phyloP scores from a whole-genome alignment of 768 basidiomycete genomes.

The Cystobasidiopsis lactophilus region DNA sequence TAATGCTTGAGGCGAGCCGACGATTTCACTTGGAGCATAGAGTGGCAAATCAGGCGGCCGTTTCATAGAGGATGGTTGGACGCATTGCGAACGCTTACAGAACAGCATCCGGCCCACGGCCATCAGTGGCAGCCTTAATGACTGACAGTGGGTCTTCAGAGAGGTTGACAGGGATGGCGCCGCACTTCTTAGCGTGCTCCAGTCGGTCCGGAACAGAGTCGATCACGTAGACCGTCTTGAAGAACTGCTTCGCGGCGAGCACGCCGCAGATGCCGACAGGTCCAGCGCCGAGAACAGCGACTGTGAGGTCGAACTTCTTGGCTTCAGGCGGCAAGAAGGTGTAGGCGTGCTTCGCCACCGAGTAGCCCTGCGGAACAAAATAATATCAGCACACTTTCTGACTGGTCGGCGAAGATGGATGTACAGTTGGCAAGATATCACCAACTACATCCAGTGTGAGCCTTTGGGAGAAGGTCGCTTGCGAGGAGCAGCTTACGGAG shows the following conservation, averaged over 20 bases:
- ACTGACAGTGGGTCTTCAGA: constrained; percentile 11
- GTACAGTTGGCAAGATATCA: constrained; percentile 24
- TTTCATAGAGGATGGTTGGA: not conserved
- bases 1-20: not conserved
- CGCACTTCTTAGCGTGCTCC: constrained; percentile 22
- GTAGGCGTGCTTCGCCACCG: constrained; percentile 20
- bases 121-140: constrained; percentile 17
- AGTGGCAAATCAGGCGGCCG: too few species aligned
- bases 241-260: not conserved
- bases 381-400: too few species aligned
- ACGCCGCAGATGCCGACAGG: constrained; percentile 21
- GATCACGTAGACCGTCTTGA: constrained; percentile 19
- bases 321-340: constrained; percentile 16
- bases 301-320: constrained; percentile 11
- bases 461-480: too few species aligned
- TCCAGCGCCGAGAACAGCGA: constrained; percentile 25
- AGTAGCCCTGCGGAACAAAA: constrained; percentile 8
- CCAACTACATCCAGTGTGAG: constrained; percentile 11
- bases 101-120: constrained; percentile 23
- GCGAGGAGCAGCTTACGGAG: not conserved
- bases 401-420: too few species aligned
- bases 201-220: constrained; percentile 13
- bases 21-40: not conserved
- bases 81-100: constrained; percentile 6
- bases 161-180: constrained; percentile 22